A percentile compares a stretch with the other conserved stretches of the same genome.
Evolutionary conservation across 31 red algal species (phyloP).

Genomic region (Asparagopsis taxiformis): DNA sequence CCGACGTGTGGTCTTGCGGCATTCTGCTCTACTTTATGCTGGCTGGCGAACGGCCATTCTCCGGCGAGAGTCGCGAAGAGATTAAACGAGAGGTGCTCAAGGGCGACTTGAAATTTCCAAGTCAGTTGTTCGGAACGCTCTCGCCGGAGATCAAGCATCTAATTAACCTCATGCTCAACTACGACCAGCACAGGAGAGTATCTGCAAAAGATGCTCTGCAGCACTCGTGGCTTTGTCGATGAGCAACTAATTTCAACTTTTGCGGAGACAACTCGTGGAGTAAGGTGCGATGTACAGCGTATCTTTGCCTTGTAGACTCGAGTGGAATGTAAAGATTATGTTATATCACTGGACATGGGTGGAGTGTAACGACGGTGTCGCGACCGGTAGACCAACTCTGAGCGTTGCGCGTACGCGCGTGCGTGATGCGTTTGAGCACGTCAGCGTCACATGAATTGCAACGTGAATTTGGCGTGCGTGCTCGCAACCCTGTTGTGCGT

Average conservation of each 20-base stretch:
- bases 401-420: too few species aligned
- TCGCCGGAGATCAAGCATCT: conserved; percentile 65
- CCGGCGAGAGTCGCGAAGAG: conserved; percentile 58
- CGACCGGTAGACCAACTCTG: too few species aligned
- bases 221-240: conserved; percentile 68
- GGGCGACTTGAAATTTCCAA: conserved; percentile 69
- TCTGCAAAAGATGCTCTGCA: conserved; percentile 55
- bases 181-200: conserved; percentile 45
- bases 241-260: background rate
- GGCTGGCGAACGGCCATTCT: conserved; percentile 56
- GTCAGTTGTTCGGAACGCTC: conserved; percentile 55
- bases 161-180: conserved; percentile 59
- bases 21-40: conserved; percentile 80
- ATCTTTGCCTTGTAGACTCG: too few species aligned
- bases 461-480: too few species aligned
- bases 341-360: too few species aligned
- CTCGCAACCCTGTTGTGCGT: too few species aligned
- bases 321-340: too few species aligned
- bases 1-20: conserved; percentile 86
- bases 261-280: background rate
- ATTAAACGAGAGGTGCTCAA: conserved; percentile 54
- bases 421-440: too few species aligned
- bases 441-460: too few species aligned
- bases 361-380: too few species aligned
- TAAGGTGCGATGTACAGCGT: background rate